Percentiles rank a stretch among this genome's conserved stretches.
Conservation (phyloP, 2,329 filamentous ascomycete genomes). For the Chaetomium sp. region DNA sequence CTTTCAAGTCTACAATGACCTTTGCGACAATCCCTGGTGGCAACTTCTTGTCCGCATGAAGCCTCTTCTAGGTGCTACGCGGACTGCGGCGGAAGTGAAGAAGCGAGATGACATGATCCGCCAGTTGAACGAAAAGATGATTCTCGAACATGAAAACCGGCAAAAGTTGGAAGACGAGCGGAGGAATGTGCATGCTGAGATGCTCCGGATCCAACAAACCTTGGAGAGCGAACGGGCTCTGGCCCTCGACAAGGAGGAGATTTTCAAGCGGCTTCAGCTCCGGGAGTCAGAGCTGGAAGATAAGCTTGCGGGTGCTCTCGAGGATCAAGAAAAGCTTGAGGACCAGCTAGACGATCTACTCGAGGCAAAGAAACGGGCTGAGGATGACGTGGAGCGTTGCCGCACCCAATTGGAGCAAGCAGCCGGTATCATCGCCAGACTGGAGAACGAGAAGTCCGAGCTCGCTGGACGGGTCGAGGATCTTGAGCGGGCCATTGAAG, state of each 20-base stretch:
- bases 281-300: conserved; percentile 91
- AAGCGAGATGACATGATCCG: conserved; percentile 91
- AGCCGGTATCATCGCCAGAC: conserved; percentile 72
- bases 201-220: conserved; percentile 84
- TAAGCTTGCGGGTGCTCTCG: conserved; percentile 83
- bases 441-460: conserved; percentile 80
- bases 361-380: conserved; percentile 79
- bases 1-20: conserved; percentile 82
- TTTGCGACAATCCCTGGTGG: conserved; percentile 97
- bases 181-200: conserved; percentile 76
- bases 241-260: conserved; percentile 96
- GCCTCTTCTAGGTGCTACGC: conserved; percentile 83
- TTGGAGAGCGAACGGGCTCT: conserved; percentile 94
- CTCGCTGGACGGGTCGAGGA: conserved; percentile 60
- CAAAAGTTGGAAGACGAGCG: conserved; percentile 85
- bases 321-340: conserved; percentile 90
- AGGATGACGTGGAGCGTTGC: conserved; percentile 74
- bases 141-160: conserved; percentile 65
- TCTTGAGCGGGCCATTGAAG: conserved; percentile 64
- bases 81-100: conserved; percentile 89
- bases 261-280: conserved; percentile 89
- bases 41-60: conserved; percentile 91
- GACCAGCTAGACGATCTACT: conserved; percentile 88
- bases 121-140: conserved; percentile 77
- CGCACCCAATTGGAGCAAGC: conserved; percentile 86